Conservation (phyloP, 345 rosid species). For the Eucalyptus polyanthemos region DNA sequence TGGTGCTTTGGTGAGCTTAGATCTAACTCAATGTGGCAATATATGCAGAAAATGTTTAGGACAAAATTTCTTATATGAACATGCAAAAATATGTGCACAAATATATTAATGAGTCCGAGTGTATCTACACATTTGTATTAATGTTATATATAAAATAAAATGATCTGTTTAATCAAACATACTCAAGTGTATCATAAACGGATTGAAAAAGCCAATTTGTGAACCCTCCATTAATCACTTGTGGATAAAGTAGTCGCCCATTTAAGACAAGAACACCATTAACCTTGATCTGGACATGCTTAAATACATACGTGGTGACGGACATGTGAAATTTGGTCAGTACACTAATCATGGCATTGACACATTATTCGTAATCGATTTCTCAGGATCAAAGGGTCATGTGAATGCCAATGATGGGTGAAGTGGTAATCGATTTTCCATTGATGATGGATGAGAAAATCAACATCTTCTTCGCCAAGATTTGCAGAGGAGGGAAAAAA, state of each 20-base stretch:
- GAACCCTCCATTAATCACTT: background rate
- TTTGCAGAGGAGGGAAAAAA: background rate
- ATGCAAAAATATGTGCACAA: background rate
- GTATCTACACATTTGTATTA: background rate
- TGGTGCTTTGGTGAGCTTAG: background rate
- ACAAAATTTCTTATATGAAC: background rate
- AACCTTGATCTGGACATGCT: background rate
- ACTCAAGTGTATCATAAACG: background rate
- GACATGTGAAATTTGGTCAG: rapidly evolving
- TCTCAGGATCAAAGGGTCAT: background rate
- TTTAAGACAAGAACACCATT: background rate
- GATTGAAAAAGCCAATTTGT: background rate
- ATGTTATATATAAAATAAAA: background rate
- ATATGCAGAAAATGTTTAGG: background rate
- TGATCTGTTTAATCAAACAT: background rate
- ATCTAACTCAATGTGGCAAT: background rate
- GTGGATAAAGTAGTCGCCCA: background rate
- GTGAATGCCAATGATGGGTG: background rate
- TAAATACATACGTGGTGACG: background rate
- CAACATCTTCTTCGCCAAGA: background rate
- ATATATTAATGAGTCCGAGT: background rate
- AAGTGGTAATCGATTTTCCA: background rate
- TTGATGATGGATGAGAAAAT: background rate
- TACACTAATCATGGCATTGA: rapidly evolving
- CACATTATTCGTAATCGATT: background rate